Evolutionary conservation across 2,329 filamentous ascomycete genomes (phyloP).

Genomic region (Fusarium beomiforme): DNA sequence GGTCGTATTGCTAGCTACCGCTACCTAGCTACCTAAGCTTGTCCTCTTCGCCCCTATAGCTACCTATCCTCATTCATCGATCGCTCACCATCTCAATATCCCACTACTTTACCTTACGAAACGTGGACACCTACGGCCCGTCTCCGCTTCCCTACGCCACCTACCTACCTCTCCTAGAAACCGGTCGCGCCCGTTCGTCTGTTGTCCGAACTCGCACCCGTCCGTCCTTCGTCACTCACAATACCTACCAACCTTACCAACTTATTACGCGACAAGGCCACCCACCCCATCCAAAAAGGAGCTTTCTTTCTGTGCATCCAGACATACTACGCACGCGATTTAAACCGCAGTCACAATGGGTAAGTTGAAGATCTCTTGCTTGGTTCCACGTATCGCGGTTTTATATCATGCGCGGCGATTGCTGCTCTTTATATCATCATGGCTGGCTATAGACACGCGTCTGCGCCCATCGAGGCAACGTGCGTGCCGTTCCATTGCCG

Average conservation of each 20-base stretch:
- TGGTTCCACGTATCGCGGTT: slow-evolving; percentile 6
- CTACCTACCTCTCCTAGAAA: slow-evolving; percentile 39
- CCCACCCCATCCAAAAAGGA: slow-evolving; percentile 39
- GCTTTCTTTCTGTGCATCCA: slow-evolving; percentile 37
- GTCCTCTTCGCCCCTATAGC: slow-evolving; percentile 37
- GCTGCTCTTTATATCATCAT: slow-evolving; percentile 3
- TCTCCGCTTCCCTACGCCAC: slow-evolving; percentile 42
- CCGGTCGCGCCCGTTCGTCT: slow-evolving; percentile 32
- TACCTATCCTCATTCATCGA: slow-evolving; percentile 32
- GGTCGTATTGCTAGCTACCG: background rate
- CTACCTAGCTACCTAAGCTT: background rate
- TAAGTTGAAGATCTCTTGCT: slow-evolving; percentile 42
- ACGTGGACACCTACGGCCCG: slow-evolving; percentile 42
- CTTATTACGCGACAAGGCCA: slow-evolving; percentile 42
- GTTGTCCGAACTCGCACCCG: slow-evolving; percentile 35
- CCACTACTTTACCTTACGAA: slow-evolving; percentile 24
- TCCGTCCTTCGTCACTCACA: slow-evolving; percentile 40
- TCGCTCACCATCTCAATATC: slow-evolving; percentile 23
- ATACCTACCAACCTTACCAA: slow-evolving; percentile 24
- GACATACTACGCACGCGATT: slow-evolving; percentile 32
- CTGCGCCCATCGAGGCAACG: slow-evolving; percentile 29
- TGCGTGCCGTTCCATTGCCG: slow-evolving; percentile 28
- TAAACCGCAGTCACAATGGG: slow-evolving; percentile 41
- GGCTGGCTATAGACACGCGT: slow-evolving; percentile 27
- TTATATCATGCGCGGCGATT: background rate